Evolutionary conservation across 176 grass and related monocot genomes (phyloP).

Genomic region (Hordeum marinum): DNA sequence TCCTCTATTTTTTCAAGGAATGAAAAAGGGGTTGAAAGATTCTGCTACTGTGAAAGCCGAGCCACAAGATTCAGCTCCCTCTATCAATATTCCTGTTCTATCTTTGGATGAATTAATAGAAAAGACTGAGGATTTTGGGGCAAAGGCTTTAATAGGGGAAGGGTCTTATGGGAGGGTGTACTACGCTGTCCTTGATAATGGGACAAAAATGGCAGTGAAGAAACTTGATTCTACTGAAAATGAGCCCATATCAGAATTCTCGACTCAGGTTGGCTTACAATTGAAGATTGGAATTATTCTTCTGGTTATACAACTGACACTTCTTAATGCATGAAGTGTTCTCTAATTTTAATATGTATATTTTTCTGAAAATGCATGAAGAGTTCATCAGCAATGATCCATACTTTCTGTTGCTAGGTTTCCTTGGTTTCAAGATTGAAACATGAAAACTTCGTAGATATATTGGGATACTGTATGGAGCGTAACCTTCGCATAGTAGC

Average conservation of each 20-base stretch:
- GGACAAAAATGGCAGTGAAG: slow-evolving; percentile 72
- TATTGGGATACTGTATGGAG: slow-evolving; percentile 83
- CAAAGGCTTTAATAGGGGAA: slow-evolving; percentile 72
- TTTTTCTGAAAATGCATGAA: neutral
- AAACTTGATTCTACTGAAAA: slow-evolving; percentile 75
- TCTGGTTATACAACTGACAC: neutral
- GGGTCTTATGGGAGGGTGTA: slow-evolving; percentile 93
- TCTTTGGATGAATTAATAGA: slow-evolving; percentile 68
- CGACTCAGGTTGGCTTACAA: slow-evolving; percentile 57
- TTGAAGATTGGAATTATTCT: slow-evolving; percentile 2
- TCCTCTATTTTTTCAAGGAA: slow-evolving; percentile 15
- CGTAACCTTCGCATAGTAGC: slow-evolving; percentile 71
- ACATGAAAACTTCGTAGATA: slow-evolving; percentile 76
- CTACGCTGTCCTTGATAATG: slow-evolving; percentile 56
- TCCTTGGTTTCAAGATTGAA: slow-evolving; percentile 75
- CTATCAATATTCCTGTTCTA: slow-evolving; percentile 58
- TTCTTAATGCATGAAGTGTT: neutral
- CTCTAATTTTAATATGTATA: neutral
- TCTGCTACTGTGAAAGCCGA: slow-evolving; percentile 45
- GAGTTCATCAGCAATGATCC: neutral
- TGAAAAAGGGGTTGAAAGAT: slow-evolving; percentile 32
- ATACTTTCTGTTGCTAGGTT: slow-evolving; percentile 43
- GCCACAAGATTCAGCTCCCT: slow-evolving; percentile 33
- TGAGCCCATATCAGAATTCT: slow-evolving; percentile 57
- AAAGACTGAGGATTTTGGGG: slow-evolving; percentile 83